Conservation (phyloP, 1,284 basidiomycete species). For the Pseudozyma hubeiensis region DNA sequence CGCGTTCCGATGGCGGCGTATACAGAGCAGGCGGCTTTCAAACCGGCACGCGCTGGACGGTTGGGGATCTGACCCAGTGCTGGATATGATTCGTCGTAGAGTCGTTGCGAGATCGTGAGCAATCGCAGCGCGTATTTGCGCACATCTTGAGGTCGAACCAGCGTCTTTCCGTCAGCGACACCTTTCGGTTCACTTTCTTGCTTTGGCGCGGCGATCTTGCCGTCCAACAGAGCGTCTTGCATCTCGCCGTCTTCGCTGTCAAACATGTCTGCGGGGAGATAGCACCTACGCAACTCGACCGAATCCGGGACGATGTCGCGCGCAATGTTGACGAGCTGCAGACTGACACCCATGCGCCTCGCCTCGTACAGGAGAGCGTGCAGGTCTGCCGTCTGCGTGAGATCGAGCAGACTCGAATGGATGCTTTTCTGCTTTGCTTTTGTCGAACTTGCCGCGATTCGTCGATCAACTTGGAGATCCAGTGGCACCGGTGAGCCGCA, state of each 20-base stretch:
- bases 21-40: conserved; percentile 58
- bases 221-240: conserved; percentile 23
- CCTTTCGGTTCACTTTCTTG: background rate
- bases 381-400: conserved; percentile 11
- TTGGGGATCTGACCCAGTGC: conserved; percentile 49
- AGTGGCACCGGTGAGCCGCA: conserved; percentile 35
- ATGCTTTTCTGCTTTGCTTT: background rate
- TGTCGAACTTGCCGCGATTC: conserved; percentile 9
- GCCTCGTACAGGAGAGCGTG: conserved; percentile 51
- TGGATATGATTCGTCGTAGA: conserved; percentile 47
- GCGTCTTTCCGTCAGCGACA: background rate
- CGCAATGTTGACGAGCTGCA: conserved; percentile 64
- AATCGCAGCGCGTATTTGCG: conserved; percentile 42
- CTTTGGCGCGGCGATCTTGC: conserved; percentile 11
- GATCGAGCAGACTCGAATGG: conserved; percentile 3
- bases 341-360: conserved; percentile 60
- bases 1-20: conserved; percentile 52
- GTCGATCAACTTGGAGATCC: conserved; percentile 35
- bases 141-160: conserved; percentile 26
- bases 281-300: conserved; percentile 52
- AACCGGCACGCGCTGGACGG: conserved; percentile 47
- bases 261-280: conserved; percentile 46
- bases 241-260: conserved; percentile 23
- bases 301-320: conserved; percentile 58
- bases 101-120: conserved; percentile 37